Evolutionary conservation across 2,329 filamentous ascomycete genomes (phyloP).

Genomic region (Proliferodiscus dingleyae): DNA sequence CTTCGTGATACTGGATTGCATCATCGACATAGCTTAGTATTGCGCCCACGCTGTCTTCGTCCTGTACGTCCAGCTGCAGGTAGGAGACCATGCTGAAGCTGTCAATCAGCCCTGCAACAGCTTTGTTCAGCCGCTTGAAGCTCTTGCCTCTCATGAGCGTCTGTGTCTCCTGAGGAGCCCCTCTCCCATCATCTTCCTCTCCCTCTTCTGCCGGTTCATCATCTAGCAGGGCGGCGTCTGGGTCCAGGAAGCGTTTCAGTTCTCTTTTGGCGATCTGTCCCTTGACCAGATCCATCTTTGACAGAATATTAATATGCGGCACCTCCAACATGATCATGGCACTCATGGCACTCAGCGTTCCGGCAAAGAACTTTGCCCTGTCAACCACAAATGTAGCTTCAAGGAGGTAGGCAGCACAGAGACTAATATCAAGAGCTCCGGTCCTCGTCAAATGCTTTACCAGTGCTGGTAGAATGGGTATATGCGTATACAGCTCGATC

Average conservation of each 20-base stretch:
- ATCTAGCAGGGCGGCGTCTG: conserved; percentile 76
- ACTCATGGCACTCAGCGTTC: conserved; percentile 93
- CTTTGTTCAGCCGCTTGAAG: conserved; percentile 78
- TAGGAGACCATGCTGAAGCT: conserved; percentile 99
- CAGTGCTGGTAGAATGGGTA: conserved; percentile 82
- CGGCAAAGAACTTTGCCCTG: conserved; percentile 94
- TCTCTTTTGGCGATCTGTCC: conserved; percentile 83
- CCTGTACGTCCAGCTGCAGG: conserved; percentile 79
- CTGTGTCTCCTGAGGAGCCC: conserved; percentile 54
- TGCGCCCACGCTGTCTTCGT: conserved; percentile 83
- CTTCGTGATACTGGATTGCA: conserved; percentile 88
- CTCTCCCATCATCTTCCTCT: conserved; percentile 42
- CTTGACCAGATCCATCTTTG: conserved; percentile 96
- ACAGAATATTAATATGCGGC: conserved; percentile 92
- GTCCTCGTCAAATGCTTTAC: conserved; percentile 74
- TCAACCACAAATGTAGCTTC: conserved; percentile 96
- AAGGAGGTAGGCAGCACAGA: conserved; percentile 90
- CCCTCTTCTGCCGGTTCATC: conserved; percentile 50
- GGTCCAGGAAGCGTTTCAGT: conserved; percentile 82
- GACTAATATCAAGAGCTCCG: conserved; percentile 79
- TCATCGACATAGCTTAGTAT: conserved; percentile 92
- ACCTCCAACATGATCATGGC: conserved; percentile 99
- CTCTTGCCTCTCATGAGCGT: conserved; percentile 76
- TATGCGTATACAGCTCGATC: conserved; percentile 97
- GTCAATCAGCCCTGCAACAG: conserved; percentile 87